Percentiles rank a stretch among this genome's conserved stretches.
phyloP scores from a whole-genome alignment of 139 green algal genomes.

The Dunaliella primolecta region DNA sequence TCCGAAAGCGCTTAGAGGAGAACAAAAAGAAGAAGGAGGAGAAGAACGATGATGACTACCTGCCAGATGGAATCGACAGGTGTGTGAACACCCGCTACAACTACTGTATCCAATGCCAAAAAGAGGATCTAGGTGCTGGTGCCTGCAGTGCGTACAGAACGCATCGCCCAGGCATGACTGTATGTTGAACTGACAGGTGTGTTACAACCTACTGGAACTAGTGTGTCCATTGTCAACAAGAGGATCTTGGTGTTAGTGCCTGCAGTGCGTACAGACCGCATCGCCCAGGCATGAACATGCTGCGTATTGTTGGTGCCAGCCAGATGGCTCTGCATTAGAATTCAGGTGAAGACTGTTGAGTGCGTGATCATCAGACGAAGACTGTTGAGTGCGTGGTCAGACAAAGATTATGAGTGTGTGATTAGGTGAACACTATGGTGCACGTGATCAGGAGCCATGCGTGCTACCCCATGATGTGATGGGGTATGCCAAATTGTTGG shows the following conservation, averaged over 20 bases:
- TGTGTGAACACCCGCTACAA: neutral
- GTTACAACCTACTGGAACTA: neutral
- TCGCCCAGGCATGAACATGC: no score
- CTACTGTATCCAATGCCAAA: neutral
- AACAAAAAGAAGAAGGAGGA: constrained; percentile 38
- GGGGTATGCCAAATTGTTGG: no score
- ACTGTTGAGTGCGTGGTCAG: no score
- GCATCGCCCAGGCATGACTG: neutral
- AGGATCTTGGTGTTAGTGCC: neutral
- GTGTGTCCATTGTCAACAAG: neutral
- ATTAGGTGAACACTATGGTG: no score
- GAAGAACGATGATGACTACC: constrained; percentile 39
- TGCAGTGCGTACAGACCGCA: no score
- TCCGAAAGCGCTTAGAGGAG: constrained; percentile 12
- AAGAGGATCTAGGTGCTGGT: neutral
- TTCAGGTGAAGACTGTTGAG: neutral
- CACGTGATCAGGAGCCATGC: no score
- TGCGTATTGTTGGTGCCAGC: neutral
- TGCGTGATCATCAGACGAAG: no score
- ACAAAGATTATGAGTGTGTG: no score
- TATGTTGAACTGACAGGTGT: neutral
- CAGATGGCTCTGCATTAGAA: neutral
- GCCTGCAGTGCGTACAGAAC: neutral
- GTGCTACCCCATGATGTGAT: no score
- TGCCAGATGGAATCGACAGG: constrained; percentile 58